Conservation (phyloP, 768 basidiomycete genomes). For the Pholiota microspora region DNA sequence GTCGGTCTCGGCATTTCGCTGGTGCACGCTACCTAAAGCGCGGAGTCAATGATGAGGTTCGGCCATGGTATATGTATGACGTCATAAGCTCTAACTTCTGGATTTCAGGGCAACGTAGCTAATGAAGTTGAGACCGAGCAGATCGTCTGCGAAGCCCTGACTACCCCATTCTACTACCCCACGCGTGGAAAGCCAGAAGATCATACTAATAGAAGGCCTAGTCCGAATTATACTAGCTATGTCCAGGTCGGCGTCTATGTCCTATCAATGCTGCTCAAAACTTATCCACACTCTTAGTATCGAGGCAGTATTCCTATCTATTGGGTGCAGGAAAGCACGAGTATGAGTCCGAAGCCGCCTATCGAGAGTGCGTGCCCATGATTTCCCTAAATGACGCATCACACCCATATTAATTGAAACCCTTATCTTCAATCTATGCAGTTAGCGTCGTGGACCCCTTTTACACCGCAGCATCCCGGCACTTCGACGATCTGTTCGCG, state of each 20-base stretch:
- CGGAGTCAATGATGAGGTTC: constrained; percentile 92
- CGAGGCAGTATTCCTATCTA: constrained; percentile 94
- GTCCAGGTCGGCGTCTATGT: constrained; percentile 61
- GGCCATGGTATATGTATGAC: constrained; percentile 1
- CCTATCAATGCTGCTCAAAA: neutral
- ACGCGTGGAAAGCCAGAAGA: constrained; percentile 31
- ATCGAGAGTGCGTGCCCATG: constrained; percentile 75
- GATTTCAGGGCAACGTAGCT: constrained; percentile 87
- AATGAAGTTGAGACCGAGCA: constrained; percentile 99
- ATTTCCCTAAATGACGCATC: neutral
- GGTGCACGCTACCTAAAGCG: constrained; percentile 93
- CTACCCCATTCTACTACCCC: constrained; percentile 86
- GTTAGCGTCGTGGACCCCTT: constrained; percentile 95
- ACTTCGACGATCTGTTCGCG: constrained; percentile 88
- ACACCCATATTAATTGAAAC: constrained; percentile 6
- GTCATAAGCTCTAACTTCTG: neutral
- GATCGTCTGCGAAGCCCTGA: constrained; percentile 87
- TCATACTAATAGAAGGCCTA: constrained; percentile 50
- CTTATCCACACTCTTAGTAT: constrained; percentile 55
- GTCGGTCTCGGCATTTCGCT: constrained; percentile 92
- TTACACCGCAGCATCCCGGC: constrained; percentile 87
- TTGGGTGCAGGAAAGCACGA: constrained; percentile 93
- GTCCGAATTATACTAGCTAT: constrained; percentile 91
- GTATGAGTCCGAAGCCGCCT: constrained; percentile 90
- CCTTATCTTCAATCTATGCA: constrained; percentile 24